Evolutionary conservation across 1,284 basidiomycete species (phyloP), one percentile per base, ranked within the genome.

Genomic region (Apiotrichum montevideense): DNA sequence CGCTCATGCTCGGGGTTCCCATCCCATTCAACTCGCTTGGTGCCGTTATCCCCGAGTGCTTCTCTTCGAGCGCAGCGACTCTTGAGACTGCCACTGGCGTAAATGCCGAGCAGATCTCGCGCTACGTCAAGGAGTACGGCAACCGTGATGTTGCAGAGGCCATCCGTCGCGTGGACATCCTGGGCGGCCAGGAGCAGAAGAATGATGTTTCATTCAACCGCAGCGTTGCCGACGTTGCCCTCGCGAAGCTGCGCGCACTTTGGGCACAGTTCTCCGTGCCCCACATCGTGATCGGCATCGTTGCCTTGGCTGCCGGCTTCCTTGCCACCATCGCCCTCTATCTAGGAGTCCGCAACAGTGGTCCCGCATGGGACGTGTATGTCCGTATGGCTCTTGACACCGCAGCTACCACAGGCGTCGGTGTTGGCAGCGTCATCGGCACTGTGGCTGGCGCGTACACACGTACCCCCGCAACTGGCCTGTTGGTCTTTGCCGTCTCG

Each of bases 21-120:
- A 88, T 98, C 49, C 96, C 96, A 0, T 98, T 88, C 79, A 97
- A 95, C 76, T 97, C 91, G 66, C 85, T 98, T 13, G 96, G 96
- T 0, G 84, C 82, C 2, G 78, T 96, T 56, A 90, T 98, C 32
- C 95, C 95, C 0, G 94, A 98, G 69, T 77, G 93, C n/a, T 98
- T 98, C 73, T 63, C 62, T 4, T 59, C 63, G 8, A 73, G 74
- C 45, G 56, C 71, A 13, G 57, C 63, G 7, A 73, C 67, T 68
- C 82, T 85, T 63, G 81, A 79, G 21, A 78, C 78, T 1, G 92
- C 92, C 0, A 80, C 91, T 3, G 75, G 83, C 52, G 76, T 88
- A 55, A 95, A 95, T 64, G 82, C 84, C 0, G 79, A 79, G 13
- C 95, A 98, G 74, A 83, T 98, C 49, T 82, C 83, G 63, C 77